phyloP scores from a whole-genome alignment of 495 filamentous ascomycete species.

The Talaromyces trachyspermus region DNA sequence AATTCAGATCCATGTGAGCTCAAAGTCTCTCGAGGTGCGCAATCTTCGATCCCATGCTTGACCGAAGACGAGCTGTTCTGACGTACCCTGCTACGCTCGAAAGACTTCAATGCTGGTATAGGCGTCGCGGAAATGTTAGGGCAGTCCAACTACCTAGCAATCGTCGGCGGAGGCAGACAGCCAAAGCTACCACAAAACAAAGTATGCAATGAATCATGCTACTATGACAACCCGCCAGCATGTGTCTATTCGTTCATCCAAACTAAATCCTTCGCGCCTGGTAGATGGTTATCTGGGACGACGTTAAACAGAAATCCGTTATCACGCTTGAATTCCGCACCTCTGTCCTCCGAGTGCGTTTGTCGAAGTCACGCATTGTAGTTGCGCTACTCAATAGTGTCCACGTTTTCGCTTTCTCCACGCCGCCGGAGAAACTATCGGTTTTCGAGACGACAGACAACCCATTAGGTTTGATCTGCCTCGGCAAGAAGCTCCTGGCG shows the following conservation, averaged over 20 bases:
- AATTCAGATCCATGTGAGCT: constrained; percentile 69
- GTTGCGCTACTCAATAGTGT: constrained; percentile 77
- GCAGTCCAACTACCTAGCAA: constrained; percentile 77
- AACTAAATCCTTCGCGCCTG: background rate
- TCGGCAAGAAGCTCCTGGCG: constrained; percentile 62
- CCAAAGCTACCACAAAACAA: constrained; percentile 88
- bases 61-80: background rate
- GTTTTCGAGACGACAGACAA: constrained; percentile 87
- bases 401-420: constrained; percentile 76
- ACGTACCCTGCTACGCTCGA: no score
- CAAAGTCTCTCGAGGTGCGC: constrained; percentile 57
- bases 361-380: constrained; percentile 71
- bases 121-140: constrained; percentile 82
- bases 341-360: constrained; percentile 68
- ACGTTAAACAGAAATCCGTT: constrained; percentile 65
- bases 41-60: background rate
- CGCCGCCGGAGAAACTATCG: constrained; percentile 61
- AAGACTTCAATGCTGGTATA: constrained; percentile 82
- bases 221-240: background rate
- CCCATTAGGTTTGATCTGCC: constrained; percentile 68
- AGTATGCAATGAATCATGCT: constrained; percentile 33
- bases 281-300: constrained; percentile 87
- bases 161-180: constrained; percentile 81
- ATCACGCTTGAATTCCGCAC: constrained; percentile 68
- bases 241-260: constrained; percentile 1